A percentile compares a stretch with the other conserved stretches of the same genome.
These are phyloP conservation scores for Alternaria longipes DNA, from an alignment of 2,329 filamentous ascomycete species.

Conservation along the genomic window DNA sequence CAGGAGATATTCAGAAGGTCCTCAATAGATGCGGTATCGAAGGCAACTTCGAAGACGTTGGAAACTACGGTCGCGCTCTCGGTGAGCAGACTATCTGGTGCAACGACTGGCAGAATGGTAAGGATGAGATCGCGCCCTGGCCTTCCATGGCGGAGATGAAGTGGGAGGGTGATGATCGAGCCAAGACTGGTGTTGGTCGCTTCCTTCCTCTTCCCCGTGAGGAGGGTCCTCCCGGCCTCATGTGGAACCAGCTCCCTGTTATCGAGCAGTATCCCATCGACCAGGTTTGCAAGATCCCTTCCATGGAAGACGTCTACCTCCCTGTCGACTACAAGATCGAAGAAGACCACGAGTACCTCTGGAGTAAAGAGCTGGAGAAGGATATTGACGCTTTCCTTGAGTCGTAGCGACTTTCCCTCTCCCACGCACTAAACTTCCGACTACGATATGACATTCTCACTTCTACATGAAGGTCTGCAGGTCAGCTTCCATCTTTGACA, in stretches of 20 bases:
- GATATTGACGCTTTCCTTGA: slow-evolving; percentile 40
- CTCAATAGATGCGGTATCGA: slow-evolving; percentile 27
- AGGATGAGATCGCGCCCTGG: slow-evolving; percentile 53
- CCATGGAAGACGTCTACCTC: slow-evolving; percentile 50
- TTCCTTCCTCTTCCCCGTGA: slow-evolving; percentile 57
- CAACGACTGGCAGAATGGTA: slow-evolving; percentile 41
- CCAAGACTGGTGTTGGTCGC: slow-evolving; percentile 54
- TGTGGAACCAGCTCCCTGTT: slow-evolving; percentile 54
- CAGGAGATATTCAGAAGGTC: slow-evolving; percentile 19
- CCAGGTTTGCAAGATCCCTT: slow-evolving; percentile 47
- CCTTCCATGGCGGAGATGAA: slow-evolving; percentile 54
- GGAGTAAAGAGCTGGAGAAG: slow-evolving; percentile 38
- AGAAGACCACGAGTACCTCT: slow-evolving; percentile 36
- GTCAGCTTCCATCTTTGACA: background rate
- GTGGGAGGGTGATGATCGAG: slow-evolving; percentile 59
- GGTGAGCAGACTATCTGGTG: slow-evolving; percentile 54
- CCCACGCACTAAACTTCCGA: background rate
- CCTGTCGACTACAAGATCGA: slow-evolving; percentile 50
- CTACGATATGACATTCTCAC: background rate
- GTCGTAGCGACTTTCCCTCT: slow-evolving; percentile 11
- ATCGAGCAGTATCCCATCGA: slow-evolving; percentile 53
- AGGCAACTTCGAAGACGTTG: slow-evolving; percentile 34
- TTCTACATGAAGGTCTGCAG: background rate
- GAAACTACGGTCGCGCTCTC: slow-evolving; percentile 47
- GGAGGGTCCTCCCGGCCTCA: slow-evolving; percentile 50